phyloP scores from a whole-genome alignment of 345 rosid genomes.

The Bruguiera gymnorhiza region DNA sequence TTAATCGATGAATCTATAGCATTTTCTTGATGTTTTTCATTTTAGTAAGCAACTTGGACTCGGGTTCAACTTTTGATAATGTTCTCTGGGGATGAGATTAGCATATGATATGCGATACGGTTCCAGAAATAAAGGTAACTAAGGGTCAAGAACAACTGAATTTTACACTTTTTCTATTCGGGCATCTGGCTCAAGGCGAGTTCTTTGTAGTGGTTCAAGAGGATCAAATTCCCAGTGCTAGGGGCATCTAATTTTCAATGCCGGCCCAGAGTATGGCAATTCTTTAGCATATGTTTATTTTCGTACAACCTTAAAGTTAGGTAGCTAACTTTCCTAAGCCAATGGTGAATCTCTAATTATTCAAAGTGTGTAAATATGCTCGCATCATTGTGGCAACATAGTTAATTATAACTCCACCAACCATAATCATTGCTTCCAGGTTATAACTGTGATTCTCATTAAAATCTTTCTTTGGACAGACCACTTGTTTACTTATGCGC shows the following conservation, averaged over 20 bases:
- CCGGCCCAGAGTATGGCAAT: background rate
- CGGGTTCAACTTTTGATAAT: slow-evolving; percentile 4
- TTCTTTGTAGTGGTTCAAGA: background rate
- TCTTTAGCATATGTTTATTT: background rate
- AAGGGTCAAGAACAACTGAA: background rate
- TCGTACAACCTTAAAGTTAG: background rate
- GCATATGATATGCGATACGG: background rate
- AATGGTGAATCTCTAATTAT: background rate
- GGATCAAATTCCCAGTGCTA: background rate
- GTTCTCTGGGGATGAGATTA: background rate
- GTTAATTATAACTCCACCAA: background rate
- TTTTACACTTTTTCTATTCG: background rate
- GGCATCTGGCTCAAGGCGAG: slow-evolving; percentile 18
- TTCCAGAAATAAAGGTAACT: background rate
- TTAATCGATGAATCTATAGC: background rate
- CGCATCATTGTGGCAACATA: slow-evolving; percentile 5
- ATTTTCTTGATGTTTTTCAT: background rate
- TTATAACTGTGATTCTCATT: no score
- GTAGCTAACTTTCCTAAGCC: slow-evolving; percentile 4
- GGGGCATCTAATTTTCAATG: background rate
- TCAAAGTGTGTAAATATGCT: background rate
- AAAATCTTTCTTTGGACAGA: no score
- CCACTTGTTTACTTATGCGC: no score
- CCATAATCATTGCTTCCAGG: slow-evolving; percentile 1
- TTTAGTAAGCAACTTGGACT: background rate